Evolutionary conservation across 2,329 filamentous ascomycete genomes (phyloP).

Genomic region (Fusarium abutilonis): DNA sequence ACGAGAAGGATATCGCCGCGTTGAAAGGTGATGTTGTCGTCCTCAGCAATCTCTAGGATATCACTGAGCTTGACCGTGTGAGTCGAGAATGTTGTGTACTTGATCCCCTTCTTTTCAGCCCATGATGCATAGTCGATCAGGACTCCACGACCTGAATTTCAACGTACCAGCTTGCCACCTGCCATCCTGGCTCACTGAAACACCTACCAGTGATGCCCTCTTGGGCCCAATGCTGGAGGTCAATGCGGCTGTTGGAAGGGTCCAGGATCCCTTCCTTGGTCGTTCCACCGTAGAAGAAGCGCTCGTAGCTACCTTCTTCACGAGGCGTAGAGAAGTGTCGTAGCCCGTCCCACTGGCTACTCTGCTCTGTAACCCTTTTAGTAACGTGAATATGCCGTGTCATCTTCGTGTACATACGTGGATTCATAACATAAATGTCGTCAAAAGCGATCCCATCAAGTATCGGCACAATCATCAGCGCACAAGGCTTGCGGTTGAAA

Average conservation of each 20-base stretch:
- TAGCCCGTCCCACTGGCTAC: conserved; percentile 62
- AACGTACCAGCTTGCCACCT: neutral
- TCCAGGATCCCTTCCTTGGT: conserved; percentile 58
- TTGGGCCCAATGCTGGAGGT: conserved; percentile 59
- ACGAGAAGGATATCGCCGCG: conserved; percentile 65
- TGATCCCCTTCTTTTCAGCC: conserved; percentile 51
- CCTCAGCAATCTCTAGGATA: conserved; percentile 50
- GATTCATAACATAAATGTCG: conserved; percentile 61
- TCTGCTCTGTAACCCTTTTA: conserved; percentile 49
- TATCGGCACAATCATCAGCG: conserved; percentile 61
- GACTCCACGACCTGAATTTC: conserved; percentile 57
- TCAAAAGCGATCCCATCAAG: conserved; percentile 60
- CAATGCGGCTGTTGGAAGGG: conserved; percentile 55
- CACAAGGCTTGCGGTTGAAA: conserved; percentile 60
- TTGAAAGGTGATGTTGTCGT: conserved; percentile 56
- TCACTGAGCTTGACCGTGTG: conserved; percentile 48
- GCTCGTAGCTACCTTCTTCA: conserved; percentile 48
- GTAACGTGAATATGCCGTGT: too few species aligned
- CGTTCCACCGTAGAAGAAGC: conserved; percentile 61
- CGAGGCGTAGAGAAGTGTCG: conserved; percentile 59
- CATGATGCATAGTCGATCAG: conserved; percentile 61
- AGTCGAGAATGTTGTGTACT: conserved; percentile 54
- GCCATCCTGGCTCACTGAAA: accelerated
- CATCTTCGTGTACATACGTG: too few species aligned
- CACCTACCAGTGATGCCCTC: conserved; percentile 51